A percentile compares a stretch with the other conserved stretches of the same genome.
phyloP scores from a whole-genome alignment of 257 asterid species.

The Nicotiana attenuata region DNA sequence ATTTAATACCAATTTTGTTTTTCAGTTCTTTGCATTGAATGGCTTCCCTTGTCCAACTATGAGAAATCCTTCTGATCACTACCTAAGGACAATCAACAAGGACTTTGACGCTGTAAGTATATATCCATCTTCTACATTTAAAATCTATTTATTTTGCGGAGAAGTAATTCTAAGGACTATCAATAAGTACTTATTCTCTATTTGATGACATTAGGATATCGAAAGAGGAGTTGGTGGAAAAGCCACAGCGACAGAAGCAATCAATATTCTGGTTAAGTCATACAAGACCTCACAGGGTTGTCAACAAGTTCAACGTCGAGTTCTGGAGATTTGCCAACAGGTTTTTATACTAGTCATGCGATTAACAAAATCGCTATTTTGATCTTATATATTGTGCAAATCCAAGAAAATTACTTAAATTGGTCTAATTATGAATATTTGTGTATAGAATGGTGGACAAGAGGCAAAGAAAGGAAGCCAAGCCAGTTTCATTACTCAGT shows the following conservation, averaged over 20 bases:
- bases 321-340: constrained; percentile 31
- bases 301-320: constrained; percentile 33
- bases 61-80: constrained; percentile 66
- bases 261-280: constrained; percentile 34
- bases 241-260: constrained; percentile 32
- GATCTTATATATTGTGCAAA: no score
- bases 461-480: constrained; percentile 30
- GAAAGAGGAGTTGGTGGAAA: constrained; percentile 42
- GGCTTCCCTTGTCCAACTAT: constrained; percentile 60
- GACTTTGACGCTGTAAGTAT: constrained; percentile 47
- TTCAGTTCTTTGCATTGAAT: constrained; percentile 43
- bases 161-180: no score
- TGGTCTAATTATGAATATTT: background rate
- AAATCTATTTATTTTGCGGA: no score
- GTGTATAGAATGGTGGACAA: constrained; percentile 20
- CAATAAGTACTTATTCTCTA: background rate
- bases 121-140: no score
- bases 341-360: constrained; percentile 2
- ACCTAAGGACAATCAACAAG: constrained; percentile 48
- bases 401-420: background rate
- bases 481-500: constrained; percentile 46
- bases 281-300: constrained; percentile 41
- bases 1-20: background rate
- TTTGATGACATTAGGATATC: constrained; percentile 33
- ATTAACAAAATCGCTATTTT: no score